Percentiles rank a stretch among this genome's conserved stretches.
These are phyloP conservation scores for Rheum nobile DNA, from an alignment of 148 eudicot species.

Conservation along the genomic window DNA sequence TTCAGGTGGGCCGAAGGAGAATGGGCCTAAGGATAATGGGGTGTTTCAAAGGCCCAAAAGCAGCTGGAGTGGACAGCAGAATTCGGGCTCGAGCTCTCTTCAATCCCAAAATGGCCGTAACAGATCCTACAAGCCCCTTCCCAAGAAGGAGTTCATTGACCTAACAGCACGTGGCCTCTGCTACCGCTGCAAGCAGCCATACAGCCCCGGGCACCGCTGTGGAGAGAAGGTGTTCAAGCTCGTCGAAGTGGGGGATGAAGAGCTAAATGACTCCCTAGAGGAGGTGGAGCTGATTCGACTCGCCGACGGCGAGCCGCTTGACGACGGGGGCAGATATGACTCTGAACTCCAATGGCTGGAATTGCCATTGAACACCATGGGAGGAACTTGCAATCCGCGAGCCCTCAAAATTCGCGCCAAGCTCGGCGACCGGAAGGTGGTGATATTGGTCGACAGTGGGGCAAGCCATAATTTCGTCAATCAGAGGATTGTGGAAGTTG, in stretches of 20 bases:
- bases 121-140: not conserved
- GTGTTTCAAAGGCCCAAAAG: not conserved
- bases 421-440: not conserved
- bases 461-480: not conserved
- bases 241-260: not conserved
- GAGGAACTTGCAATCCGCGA: not conserved
- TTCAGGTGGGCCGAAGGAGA: too few relatives aligned
- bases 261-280: not conserved
- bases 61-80: not conserved
- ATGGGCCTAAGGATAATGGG: not conserved
- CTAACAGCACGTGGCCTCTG: not conserved
- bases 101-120: not conserved
- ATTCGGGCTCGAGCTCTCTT: not conserved
- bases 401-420: not conserved
- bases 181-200: not conserved
- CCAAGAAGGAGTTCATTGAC: not conserved
- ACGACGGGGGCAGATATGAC: not conserved
- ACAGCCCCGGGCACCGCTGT: not conserved
- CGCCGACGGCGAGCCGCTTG: not conserved
- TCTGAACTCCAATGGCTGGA: not conserved
- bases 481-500: not conserved
- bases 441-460: not conserved
- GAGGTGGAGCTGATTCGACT: not conserved
- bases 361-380: not conserved
- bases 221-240: not conserved